Base-by-base conservation (phyloP, 768 basidiomycete species). In the Lentinus brumalis region DNA sequence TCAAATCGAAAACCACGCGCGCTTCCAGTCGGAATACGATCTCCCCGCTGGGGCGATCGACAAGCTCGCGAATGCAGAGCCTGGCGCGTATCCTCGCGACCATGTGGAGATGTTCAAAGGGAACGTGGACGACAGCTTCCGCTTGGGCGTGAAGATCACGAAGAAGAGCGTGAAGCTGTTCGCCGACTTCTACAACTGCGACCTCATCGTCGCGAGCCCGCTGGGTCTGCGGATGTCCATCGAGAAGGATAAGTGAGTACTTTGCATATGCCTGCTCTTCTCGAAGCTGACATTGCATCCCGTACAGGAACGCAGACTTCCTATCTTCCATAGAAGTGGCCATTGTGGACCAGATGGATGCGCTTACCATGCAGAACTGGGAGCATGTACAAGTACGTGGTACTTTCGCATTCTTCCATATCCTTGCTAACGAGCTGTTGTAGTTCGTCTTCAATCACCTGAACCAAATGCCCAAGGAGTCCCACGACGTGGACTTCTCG, bases 331-430 rank as follows among this genome's bases (percentile, higher is more conserved):
- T 99, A 57, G 97, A 99, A 70, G 75, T 98, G 5, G 76, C 94
- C 21, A 76, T 98, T n/a, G 81, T 93, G 15, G 97, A 98, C 72
- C 95, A 97, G 69, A 80, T 93, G 79, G 94, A 98, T 73, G 89
- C 89, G 3, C 82, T 98, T 67, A 83, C 86, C 4, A 98, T 98
- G 97, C 97, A 98, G 77, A 99, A 99, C 68, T 99, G 97, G 97
- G 95, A 98, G 41, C 97, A 98, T 69, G 83, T 96, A 18, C 92
- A 97, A 81, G 96, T 93, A 70, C 39, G 79, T 69, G 21, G 30
- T 58, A 18, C 38, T 14, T 4, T 2, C 4, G 8, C 31, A 53
- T 53, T 56, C 7, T 59, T 29, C 15, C n/a, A 50, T 53, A 40
- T 0, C 9, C 18, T 10, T 35, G 16, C 50, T 53, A 0, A 52